Evolutionary conservation across 2,329 filamentous ascomycete species (phyloP), one percentile per base, ranked within the genome.

Genomic region (Fusarium dlaminii): DNA sequence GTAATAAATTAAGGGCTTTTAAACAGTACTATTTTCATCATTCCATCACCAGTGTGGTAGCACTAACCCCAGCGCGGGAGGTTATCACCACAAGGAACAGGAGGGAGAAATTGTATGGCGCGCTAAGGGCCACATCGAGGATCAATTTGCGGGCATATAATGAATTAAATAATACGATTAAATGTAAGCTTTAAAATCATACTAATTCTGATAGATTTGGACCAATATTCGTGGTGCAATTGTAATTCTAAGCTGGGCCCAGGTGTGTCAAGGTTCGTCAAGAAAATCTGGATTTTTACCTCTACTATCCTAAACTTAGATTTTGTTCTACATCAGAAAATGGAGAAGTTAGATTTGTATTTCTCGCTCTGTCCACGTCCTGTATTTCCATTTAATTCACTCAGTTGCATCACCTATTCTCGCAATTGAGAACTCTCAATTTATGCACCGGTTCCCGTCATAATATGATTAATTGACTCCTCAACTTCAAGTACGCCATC

Each of bases 111-210:
- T n/a, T 42, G 20, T 6, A n/a, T 22, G 13, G 8, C 22, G 5
- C 22, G 18, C 14, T 42, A 1, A 17, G 9, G 7, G n/a, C n/a
- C n/a, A 12, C 15, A 17, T 43, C 1, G 4, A 17, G n/a, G 10
- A 0, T 6, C 0, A 11, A 7, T 27, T 27, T 27, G 14, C 43
- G 8, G 24, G 24, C 43, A 18, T 24, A 20, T 2, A 45, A 14
- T 15, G 3, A 9, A 0, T 4, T 1, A 18, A 6, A 5, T 8
- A 8, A 6, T 45, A 18, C 0, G 8, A 17, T 17, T 24, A 22
- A 24, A 17, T 17, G 10, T 11, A 24, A 11, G n/a, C n/a, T 24
- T 43, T 18, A 17, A 7, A 12, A 8, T 1, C 5, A 12, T 24
- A 17, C 15, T 20, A 20, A 0, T 20, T 14, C 14, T 0, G 20